phyloP scores from a whole-genome alignment of 768 basidiomycete genomes.

The Mycena rebaudengoi region DNA sequence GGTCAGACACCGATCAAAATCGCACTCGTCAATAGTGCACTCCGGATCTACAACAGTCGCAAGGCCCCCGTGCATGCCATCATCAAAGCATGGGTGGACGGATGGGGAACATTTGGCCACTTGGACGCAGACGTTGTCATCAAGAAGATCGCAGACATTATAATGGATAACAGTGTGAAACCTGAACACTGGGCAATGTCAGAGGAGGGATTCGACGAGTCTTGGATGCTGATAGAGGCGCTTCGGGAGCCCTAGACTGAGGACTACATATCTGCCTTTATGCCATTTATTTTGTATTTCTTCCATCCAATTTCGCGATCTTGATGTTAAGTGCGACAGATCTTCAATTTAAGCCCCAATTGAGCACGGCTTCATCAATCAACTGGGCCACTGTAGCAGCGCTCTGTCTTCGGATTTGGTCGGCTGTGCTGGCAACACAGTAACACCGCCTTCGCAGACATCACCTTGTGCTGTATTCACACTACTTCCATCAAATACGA shows the following conservation, averaged over 20 bases:
- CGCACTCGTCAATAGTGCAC: not conserved
- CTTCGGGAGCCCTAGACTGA: not conserved
- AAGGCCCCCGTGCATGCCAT: not conserved
- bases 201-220: not conserved
- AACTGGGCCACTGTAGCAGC: no score
- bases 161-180: not conserved
- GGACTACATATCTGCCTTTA: no score
- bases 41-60: not conserved
- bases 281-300: no score
- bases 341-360: no score
- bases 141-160: conserved; percentile 1
- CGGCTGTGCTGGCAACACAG: no score
- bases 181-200: conserved; percentile 2
- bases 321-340: no score
- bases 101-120: not conserved
- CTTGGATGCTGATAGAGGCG: not conserved
- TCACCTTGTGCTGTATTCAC: no score
- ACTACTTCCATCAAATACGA: no score
- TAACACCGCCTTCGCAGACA: no score
- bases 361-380: no score
- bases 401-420: no score
- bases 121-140: not conserved
- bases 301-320: no score
- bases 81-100: conserved; percentile 1
- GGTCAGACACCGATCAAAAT: not conserved